Evolutionary conservation across 2,329 filamentous ascomycete genomes (phyloP).

Genomic region (Monilinia fructigena): DNA sequence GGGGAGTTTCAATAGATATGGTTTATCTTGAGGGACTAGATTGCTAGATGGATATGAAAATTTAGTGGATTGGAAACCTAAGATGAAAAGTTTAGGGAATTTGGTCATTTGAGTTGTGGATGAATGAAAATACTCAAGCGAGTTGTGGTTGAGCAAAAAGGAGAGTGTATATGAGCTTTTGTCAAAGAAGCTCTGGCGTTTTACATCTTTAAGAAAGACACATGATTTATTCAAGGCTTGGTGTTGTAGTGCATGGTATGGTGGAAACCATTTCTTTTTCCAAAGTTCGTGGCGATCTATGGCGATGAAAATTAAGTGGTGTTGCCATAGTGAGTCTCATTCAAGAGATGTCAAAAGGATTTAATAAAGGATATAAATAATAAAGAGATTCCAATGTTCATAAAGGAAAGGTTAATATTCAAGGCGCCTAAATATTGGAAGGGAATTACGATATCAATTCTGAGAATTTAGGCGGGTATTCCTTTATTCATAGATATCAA

Average conservation of each 20-base stretch:
- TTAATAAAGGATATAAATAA: background rate
- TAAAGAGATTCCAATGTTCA: background rate
- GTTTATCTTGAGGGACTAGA: background rate
- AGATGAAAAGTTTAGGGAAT: no score
- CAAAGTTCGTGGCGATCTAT: no score
- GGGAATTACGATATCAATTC: constrained; percentile 3
- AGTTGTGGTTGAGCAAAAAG: background rate
- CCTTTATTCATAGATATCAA: background rate
- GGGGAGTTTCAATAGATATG: constrained; percentile 65
- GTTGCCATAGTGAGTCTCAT: background rate
- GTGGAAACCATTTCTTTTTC: no score
- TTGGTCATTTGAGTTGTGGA: background rate
- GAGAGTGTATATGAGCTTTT: background rate
- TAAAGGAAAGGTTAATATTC: background rate
- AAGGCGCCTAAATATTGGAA: constrained; percentile 7
- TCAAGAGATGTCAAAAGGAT: background rate
- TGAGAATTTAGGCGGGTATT: background rate
- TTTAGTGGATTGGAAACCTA: background rate
- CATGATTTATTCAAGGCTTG: background rate
- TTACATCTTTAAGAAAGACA: background rate
- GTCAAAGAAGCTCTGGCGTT: background rate
- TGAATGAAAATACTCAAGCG: background rate
- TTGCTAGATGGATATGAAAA: background rate
- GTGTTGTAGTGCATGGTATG: background rate
- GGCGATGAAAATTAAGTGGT: background rate